phyloP scores from a whole-genome alignment of 139 green algal species.

The Chlamydomonas sp. region DNA sequence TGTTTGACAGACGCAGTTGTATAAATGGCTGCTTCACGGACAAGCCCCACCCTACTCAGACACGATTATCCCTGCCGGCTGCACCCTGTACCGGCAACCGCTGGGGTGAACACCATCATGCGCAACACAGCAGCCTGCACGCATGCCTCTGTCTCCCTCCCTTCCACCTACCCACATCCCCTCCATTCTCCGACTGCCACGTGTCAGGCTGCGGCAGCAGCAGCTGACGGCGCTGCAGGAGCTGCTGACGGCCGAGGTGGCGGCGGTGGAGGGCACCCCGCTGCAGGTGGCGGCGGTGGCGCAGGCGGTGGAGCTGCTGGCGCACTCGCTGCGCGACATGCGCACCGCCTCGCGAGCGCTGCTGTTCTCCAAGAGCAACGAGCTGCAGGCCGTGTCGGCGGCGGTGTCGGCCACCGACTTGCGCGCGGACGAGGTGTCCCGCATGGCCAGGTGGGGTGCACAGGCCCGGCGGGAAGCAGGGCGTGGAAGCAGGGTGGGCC shows the following conservation, averaged over 20 bases:
- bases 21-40: no score
- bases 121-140: background rate
- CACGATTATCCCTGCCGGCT: no score
- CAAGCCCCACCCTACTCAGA: no score
- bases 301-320: conserved; percentile 50
- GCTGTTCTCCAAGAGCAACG: conserved; percentile 21
- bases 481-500: background rate
- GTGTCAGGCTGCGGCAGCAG: conserved; percentile 58
- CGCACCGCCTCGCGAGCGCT: conserved; percentile 17
- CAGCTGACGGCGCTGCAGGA: conserved; percentile 58
- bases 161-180: background rate
- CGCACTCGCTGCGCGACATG: conserved; percentile 49
- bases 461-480: background rate
- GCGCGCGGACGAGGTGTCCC: conserved; percentile 54
- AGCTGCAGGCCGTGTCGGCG: conserved; percentile 26
- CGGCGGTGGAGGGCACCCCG: conserved; percentile 21
- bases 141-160: background rate
- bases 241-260: conserved; percentile 20
- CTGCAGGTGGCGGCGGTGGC: conserved; percentile 36
- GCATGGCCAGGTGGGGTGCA: conserved; percentile 42
- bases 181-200: background rate
- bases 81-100: no score
- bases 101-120: no score
- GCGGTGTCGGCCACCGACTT: conserved; percentile 49
- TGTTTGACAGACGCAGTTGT: no score